Percentiles rank a stretch among this genome's conserved stretches.
phyloP scores from a whole-genome alignment of 768 basidiomycete genomes.

The Russula sp. region DNA sequence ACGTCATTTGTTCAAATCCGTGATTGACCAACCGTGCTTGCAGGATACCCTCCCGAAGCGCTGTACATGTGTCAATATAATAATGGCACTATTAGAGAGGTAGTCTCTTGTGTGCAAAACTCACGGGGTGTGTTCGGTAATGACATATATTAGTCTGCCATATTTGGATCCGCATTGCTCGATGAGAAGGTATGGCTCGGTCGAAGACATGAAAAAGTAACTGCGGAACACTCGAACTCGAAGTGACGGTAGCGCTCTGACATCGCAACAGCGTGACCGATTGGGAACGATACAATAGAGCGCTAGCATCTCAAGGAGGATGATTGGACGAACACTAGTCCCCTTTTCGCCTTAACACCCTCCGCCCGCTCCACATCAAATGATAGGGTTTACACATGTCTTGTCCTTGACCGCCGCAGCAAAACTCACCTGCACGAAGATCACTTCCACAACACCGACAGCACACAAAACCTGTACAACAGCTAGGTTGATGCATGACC shows the following conservation, averaged over 20 bases:
- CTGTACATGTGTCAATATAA: slow-evolving; percentile 32
- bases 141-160: slow-evolving; percentile 45
- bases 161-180: slow-evolving; percentile 44
- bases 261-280: slow-evolving; percentile 22
- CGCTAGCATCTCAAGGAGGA: slow-evolving; percentile 22
- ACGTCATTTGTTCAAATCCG: background rate
- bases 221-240: slow-evolving; percentile 21
- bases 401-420: background rate
- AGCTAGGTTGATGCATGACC: slow-evolving; percentile 15
- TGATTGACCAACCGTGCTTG: slow-evolving; percentile 36
- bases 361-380: slow-evolving; percentile 8
- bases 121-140: slow-evolving; percentile 44
- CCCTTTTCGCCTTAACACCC: slow-evolving; percentile 1
- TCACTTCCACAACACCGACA: slow-evolving; percentile 12
- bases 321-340: slow-evolving; percentile 16
- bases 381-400: slow-evolving; percentile 22
- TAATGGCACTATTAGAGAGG: slow-evolving; percentile 30
- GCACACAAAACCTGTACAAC: slow-evolving; percentile 19
- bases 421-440: slow-evolving; percentile 20
- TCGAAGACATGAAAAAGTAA: slow-evolving; percentile 31
- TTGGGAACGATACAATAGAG: slow-evolving; percentile 21
- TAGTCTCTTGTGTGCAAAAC: slow-evolving; percentile 27
- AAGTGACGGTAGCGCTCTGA: slow-evolving; percentile 25
- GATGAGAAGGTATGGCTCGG: slow-evolving; percentile 41
- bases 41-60: slow-evolving; percentile 37